Evolutionary conservation across 2,329 filamentous ascomycete genomes (phyloP), one percentile per base, ranked within the genome.

Genomic region (Chaetomium sp.): DNA sequence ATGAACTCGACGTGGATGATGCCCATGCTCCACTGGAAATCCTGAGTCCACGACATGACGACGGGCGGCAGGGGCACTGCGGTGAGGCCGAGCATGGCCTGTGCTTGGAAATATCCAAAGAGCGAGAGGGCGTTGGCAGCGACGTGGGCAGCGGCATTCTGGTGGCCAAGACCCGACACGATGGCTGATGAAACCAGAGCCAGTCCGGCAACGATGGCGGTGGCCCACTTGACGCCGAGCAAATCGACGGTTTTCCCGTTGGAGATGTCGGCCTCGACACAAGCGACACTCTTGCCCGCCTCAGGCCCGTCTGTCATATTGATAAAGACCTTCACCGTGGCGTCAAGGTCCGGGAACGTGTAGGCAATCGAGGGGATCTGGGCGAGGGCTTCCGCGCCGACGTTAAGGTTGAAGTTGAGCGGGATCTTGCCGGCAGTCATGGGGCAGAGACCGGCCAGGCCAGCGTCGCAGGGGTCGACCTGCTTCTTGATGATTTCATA

Each of bases 11-110:
- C 84, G 59, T 86, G 86, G 72, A 98, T 96, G 72, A 98, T 93
- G 72, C 94, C 94, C 92, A 98, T 95, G 74, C 90, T 96, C 94
- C 94, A 98, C 75, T 96, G 91, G 80, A 98, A 97, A 79, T 97
- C 94, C 79, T 97, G 93, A 1, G 93, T 97, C 94, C 94, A 98
- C 0, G 93, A 85, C 73, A 91, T 85, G 61, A 96, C 94, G 67
- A 97, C 91, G 0, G 94, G 94, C 10, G 94, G 94, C 61, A 97
- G 85, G 54, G 84, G 82, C 16, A 97, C 89, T 23, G 90, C 86
- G 61, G 89, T 91, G 78, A 97, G 89, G 68, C 93, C 93, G 72
- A 97, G 83, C 77, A 97, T 92, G 29, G 94, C 93, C 78, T 97
- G 93, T 4, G 92, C 88, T 78, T 98, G 94, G 83, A 97, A 97